Conservation (phyloP, 352 stramenopile species). For the Saprolegnia parasitica region DNA sequence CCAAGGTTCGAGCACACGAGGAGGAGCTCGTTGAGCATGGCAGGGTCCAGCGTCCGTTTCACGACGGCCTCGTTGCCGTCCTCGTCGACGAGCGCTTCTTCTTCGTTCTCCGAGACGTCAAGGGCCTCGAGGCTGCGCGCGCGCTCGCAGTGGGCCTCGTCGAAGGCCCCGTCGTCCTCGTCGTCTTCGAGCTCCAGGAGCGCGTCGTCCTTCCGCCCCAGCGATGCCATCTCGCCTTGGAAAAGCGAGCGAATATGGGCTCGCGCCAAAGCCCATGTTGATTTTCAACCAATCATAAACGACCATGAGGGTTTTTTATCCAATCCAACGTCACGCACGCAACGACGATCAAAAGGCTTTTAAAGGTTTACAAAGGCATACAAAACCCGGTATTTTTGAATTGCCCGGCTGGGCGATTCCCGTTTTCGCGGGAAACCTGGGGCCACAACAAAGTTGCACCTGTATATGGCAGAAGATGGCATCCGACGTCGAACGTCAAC, state of each 20-base stretch:
- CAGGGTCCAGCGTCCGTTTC: conserved; percentile 47
- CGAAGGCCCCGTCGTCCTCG: neutral
- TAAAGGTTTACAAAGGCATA: no score
- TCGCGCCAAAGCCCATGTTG: conserved; percentile 7
- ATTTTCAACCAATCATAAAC: neutral
- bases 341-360: no score
- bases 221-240: neutral
- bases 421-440: no score
- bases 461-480: no score
- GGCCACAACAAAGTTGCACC: no score
- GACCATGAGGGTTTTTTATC: neutral
- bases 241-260: conserved; percentile 11
- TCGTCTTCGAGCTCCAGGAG: conserved; percentile 19
- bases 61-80: conserved; percentile 31
- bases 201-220: conserved; percentile 9
- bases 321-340: no score
- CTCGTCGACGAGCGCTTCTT: conserved; percentile 34
- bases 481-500: no score
- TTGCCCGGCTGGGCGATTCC: no score
- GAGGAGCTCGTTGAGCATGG: conserved; percentile 84
- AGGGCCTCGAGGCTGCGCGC: conserved; percentile 24
- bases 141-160: conserved; percentile 7
- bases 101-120: conserved; percentile 21
- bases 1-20: conserved; percentile 85
- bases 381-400: no score